Evolutionary conservation across 1,284 basidiomycete species (phyloP), one percentile per base, ranked within the genome.

Genomic region (Leccinum pachyderme): DNA sequence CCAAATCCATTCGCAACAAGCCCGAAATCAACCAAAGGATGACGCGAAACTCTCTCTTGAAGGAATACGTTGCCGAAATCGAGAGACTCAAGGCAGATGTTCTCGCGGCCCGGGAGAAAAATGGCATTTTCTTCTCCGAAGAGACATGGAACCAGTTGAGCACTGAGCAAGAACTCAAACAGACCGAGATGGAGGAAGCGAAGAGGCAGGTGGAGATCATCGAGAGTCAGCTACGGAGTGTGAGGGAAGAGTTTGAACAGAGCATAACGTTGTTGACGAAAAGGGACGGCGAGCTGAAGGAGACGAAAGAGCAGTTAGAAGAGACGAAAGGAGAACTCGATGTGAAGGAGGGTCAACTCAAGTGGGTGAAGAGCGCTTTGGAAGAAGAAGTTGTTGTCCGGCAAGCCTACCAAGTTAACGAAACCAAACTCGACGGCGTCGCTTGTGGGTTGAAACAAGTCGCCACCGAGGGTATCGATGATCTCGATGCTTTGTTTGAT

Each of bases 11-110:
- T 70, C 84, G 88, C 52, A 99, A 99, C 74, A 89, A 92, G 62
- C 97, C 97, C 2, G 95, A 99, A 72, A 76, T 98, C 50, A 99
- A 99, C 71, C 91, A 93, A 62, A 89, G 94, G 53, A 91, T 98
- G 83, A 94, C 93, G 6, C 89, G 95, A 35, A 92, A 95, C 54
- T 88, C 93, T 0, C 81, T 99, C 33, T 78, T 99, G 52, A 95
- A 95, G 69, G 96, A 99, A 71, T 98, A 98, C 67, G 82, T 98
- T 33, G 83, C 81, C n/a, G 96, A 99, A 71, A 98, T 99, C 49
- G 94, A 96, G 65, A 86, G 93, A 4, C 81, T 99, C 46, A 97
- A 98, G 71, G 84, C 87, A 1, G 96, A 99, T 62, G 78, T 99
- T 31, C 75, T 92, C 2, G 93, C 95, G 2, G 88, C 93, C 1